Evolutionary conservation across 495 filamentous ascomycete genomes (phyloP), one percentile per base, ranked within the genome.

Genomic region (Hyaloscypha hepaticicola): DNA sequence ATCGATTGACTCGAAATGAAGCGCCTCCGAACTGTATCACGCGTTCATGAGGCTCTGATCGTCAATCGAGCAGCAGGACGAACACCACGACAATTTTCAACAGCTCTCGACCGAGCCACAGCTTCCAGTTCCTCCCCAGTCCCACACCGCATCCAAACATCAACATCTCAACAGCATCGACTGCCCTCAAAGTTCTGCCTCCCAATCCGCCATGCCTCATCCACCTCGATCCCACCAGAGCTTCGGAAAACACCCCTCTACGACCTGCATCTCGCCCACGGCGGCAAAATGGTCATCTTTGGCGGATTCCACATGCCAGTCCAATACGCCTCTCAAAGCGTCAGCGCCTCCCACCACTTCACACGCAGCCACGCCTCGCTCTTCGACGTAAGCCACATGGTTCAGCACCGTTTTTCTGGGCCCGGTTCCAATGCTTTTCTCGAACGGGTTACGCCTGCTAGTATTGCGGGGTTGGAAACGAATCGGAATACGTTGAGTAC

Each of bases 271-370:
- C 67, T 92, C 58, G 76, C 78, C 33, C 77, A 90, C 72, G 92
- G 91, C 68, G 95, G 83, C 49, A 97, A 96, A 77, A 96, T 99
- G 88, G 93, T 98, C 60, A 91, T 91, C n/a, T 99, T 97, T 73
- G 94, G 89, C 61, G 93, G 93, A 66, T 98, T 87, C 78, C 80
- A 82, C 59, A 98, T 99, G 95, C 96, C 95, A 21, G 85, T 99
- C 27, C 88, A 93, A 68, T 99, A 98, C 77, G 72, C 80, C 26
- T 87, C 87, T 66, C 80, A 91, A 64, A 84, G 85, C 71, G 85
- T 96, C 67, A 81, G 82, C 57, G 87, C 90, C 55, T 94, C 90
- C 66, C 95, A 99, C 78, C 78, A 85, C 64, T 96, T 91, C 85
- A 97, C 95, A 11, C 82, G 96, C 38, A 83, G 87, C 72, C 90